Evolutionary conservation across 768 basidiomycete genomes (phyloP).

Genomic region (Exsudoporus frostii): DNA sequence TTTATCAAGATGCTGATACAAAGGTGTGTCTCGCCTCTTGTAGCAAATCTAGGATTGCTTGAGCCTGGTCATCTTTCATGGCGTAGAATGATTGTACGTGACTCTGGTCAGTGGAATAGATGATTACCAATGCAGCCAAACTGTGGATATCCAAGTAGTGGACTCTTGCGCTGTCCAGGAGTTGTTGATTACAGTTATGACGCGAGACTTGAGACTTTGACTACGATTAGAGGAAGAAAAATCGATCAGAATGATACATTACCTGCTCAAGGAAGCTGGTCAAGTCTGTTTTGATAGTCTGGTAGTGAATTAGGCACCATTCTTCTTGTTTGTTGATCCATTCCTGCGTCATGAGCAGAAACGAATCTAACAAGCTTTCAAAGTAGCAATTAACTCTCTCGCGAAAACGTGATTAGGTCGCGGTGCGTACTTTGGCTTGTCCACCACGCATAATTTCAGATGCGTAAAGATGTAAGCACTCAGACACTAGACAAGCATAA

Average conservation of each 20-base stretch:
- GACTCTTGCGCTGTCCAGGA: slow-evolving; percentile 9
- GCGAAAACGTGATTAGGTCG: neutral
- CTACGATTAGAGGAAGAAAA: neutral
- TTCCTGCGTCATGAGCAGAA: slow-evolving; percentile 12
- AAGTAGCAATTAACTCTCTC: neutral
- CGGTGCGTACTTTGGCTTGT: slow-evolving; percentile 12
- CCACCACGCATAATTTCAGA: slow-evolving; percentile 21
- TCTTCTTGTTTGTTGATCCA: slow-evolving; percentile 20
- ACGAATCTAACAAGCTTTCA: slow-evolving; percentile 18
- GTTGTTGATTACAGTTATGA: slow-evolving; percentile 23
- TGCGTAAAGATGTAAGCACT: slow-evolving; percentile 26
- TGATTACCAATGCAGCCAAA: slow-evolving; percentile 22
- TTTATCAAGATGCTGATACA: neutral
- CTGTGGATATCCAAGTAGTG: slow-evolving; percentile 22
- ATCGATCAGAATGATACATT: neutral
- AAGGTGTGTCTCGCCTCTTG: slow-evolving; percentile 15
- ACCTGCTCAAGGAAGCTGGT: slow-evolving; percentile 13
- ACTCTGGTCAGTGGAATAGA: slow-evolving; percentile 16
- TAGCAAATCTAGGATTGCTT: slow-evolving; percentile 25
- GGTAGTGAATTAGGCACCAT: slow-evolving; percentile 27
- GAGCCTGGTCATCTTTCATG: slow-evolving; percentile 22
- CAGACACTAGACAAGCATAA: slow-evolving; percentile 15
- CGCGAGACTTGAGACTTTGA: slow-evolving; percentile 13
- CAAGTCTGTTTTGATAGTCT: slow-evolving; percentile 15
- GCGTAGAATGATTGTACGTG: slow-evolving; percentile 18